Evolutionary conservation across 371 early-diverging fungal species (phyloP).

Genomic region (Entomophthora muscae): DNA sequence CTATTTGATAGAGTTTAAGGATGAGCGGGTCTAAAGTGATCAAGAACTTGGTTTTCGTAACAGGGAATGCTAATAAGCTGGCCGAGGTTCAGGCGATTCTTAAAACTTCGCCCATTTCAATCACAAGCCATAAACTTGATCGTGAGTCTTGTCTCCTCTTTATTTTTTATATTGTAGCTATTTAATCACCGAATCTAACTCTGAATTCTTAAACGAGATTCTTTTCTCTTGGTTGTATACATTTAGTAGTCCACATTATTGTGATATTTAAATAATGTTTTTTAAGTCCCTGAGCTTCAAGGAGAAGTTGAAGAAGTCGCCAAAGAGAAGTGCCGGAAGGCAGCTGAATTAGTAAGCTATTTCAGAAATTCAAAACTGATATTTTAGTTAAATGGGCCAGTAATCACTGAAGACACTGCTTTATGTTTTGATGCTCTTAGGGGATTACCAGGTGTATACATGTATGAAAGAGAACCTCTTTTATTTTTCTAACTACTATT

Average conservation of each 20-base stretch:
- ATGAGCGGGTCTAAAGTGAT: too few relatives aligned
- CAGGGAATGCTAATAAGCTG: conserved; percentile 86
- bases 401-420: conserved; percentile 86
- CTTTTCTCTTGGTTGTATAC: too few relatives aligned
- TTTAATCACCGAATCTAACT: too few relatives aligned
- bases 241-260: too few relatives aligned
- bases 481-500: conserved; percentile 10
- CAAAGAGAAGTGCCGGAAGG: conserved; percentile 53
- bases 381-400: conserved; percentile 52
- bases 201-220: too few relatives aligned
- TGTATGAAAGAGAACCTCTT: conserved; percentile 23
- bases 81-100: conserved; percentile 74
- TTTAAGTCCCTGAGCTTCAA: conserved; percentile 73
- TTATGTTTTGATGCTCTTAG: conserved; percentile 86
- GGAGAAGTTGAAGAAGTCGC: conserved; percentile 60
- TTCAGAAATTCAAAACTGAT: background rate
- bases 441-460: conserved; percentile 80
- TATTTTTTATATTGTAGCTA: too few relatives aligned
- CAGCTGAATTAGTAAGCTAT: conserved; percentile 34
- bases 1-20: too few relatives aligned
- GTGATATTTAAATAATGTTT: too few relatives aligned
- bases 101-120: conserved; percentile 26
- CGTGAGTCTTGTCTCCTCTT: conserved; percentile 22
- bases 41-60: conserved; percentile 12
- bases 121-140: conserved; percentile 52